These are phyloP conservation scores for Grammothele lineata DNA, from an alignment of 768 basidiomycete species.

Conservation along the genomic window DNA sequence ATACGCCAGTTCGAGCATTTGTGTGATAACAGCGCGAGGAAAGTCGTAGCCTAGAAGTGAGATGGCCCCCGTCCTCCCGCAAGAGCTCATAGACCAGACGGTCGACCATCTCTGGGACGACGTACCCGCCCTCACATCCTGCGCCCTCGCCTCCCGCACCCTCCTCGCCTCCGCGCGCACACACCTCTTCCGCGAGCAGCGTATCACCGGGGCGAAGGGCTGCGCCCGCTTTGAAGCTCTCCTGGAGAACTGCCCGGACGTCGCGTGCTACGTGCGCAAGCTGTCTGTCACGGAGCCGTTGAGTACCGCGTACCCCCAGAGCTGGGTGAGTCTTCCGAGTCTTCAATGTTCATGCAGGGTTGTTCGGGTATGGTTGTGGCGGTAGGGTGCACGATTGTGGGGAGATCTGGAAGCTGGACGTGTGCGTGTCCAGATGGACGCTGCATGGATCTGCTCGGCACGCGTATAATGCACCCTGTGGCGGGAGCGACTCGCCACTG, in stretches of 20 bases:
- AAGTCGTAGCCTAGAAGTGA: no score
- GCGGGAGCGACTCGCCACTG: no score
- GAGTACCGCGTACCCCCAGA: conserved; percentile 7
- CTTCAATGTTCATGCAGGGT: no score
- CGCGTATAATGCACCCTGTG: no score
- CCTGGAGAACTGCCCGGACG: conserved; percentile 12
- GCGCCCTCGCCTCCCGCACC: conserved; percentile 16
- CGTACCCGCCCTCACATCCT: conserved; percentile 15
- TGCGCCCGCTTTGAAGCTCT: conserved; percentile 17
- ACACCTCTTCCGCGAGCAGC: conserved; percentile 24
- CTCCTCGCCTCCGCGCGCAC: conserved; percentile 21
- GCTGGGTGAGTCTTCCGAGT: conserved; percentile 14
- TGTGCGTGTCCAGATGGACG: no score
- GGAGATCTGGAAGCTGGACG: no score
- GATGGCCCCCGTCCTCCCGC: conserved; percentile 13
- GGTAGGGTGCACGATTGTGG: no score
- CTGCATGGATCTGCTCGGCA: no score
- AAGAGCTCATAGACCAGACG: conserved; percentile 25
- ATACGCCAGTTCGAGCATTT: no score
- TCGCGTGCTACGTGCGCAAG: conserved; percentile 18
- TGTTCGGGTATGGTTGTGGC: no score
- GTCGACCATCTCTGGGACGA: conserved; percentile 28
- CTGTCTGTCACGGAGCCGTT: conserved; percentile 15
- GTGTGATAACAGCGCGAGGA: no score
- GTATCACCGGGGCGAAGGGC: conserved; percentile 4